phyloP scores from a whole-genome alignment of 169 alveolate genomes.

The Plasmodium vivax region DNA sequence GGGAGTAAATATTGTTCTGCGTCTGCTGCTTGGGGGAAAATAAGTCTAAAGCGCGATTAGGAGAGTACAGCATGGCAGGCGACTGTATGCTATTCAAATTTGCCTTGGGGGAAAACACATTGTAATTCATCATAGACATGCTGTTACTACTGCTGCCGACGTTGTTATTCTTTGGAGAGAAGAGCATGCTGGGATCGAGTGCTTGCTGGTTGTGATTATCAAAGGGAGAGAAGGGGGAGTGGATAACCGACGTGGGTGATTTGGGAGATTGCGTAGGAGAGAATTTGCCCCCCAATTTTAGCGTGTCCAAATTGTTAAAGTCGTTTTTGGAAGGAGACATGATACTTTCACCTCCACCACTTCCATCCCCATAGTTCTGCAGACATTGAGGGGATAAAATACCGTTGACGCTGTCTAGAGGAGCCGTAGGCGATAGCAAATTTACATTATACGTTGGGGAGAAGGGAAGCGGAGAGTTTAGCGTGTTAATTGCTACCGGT shows the following conservation, averaged over 20 bases:
- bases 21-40: constrained; percentile 67
- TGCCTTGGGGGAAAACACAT: constrained; percentile 80
- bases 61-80: constrained; percentile 81
- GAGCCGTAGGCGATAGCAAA: constrained; percentile 81
- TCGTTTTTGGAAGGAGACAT: constrained; percentile 72
- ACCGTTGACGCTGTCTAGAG: constrained; percentile 69
- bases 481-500: constrained; percentile 84
- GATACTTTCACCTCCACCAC: background rate
- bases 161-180: constrained; percentile 18
- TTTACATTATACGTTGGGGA: constrained; percentile 86
- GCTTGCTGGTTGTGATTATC: constrained; percentile 30
- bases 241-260: constrained; percentile 84
- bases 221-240: constrained; percentile 77
- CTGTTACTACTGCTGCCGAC: background rate
- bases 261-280: constrained; percentile 91
- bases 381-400: constrained; percentile 76
- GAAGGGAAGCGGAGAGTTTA: constrained; percentile 84
- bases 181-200: constrained; percentile 15
- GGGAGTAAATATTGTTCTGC: constrained; percentile 76
- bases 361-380: constrained; percentile 15
- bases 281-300: constrained; percentile 91
- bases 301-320: constrained; percentile 78
- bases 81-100: constrained; percentile 80
- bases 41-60: constrained; percentile 75
- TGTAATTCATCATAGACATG: constrained; percentile 33